A percentile compares a stretch with the other conserved stretches of the same genome.
Evolutionary conservation across 371 early-diverging fungal genomes (phyloP).

Genomic region (Mortierella sp.): DNA sequence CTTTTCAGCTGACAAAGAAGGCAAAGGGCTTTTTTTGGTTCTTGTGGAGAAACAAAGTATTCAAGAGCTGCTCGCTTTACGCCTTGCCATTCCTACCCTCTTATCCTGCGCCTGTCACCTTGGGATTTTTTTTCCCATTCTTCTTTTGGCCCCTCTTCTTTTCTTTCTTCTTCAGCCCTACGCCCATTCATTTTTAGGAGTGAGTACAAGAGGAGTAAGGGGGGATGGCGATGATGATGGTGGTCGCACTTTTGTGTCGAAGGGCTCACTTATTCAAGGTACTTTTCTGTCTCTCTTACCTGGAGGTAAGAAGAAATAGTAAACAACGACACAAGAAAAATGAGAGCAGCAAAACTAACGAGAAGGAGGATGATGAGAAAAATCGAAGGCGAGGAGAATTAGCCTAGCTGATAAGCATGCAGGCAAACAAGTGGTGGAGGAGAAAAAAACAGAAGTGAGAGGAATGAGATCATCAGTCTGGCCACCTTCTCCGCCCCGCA

Average conservation of each 20-base stretch:
- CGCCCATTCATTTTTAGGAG: not conserved
- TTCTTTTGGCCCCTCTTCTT: not conserved
- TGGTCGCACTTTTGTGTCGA: not conserved
- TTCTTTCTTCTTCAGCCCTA: not conserved
- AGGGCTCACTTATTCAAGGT: not conserved
- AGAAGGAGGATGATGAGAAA: not conserved
- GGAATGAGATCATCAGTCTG: not conserved
- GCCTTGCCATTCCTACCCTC: not conserved
- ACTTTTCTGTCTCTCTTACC: not conserved
- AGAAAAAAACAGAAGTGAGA: not conserved
- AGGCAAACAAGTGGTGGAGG: constrained; percentile 9
- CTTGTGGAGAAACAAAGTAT: constrained; percentile 4
- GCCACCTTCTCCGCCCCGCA: not conserved
- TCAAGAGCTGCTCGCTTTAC: constrained; percentile 2
- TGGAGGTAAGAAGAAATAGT: not conserved
- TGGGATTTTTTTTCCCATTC: not conserved
- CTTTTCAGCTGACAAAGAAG: not conserved
- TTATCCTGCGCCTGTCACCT: not conserved
- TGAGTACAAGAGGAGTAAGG: not conserved
- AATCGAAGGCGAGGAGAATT: not conserved
- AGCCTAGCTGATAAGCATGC: not conserved
- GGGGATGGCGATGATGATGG: not conserved
- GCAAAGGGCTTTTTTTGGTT: not conserved
- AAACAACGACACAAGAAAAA: not conserved
- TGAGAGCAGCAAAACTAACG: not conserved